Percentiles rank a stretch among this genome's conserved stretches.
Evolutionary conservation across 2,329 filamentous ascomycete genomes (phyloP).

Genomic region (Beauveria caledonica): DNA sequence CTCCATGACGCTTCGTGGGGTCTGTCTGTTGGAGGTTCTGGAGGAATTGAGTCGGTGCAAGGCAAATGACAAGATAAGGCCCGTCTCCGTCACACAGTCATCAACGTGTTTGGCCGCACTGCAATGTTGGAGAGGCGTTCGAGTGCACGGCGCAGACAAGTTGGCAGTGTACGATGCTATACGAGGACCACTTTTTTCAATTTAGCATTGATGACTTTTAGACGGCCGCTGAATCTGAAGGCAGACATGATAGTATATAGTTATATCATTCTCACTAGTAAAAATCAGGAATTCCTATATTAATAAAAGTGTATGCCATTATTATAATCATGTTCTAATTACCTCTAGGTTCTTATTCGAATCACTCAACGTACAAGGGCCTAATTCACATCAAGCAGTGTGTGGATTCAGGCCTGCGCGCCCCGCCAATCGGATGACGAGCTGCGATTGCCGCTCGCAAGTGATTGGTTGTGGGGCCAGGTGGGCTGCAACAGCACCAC

Average conservation of each 20-base stretch:
- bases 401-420: background rate
- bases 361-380: no score
- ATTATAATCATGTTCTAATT: no score
- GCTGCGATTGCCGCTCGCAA: background rate
- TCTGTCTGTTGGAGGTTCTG: background rate
- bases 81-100: slow-evolving; percentile 7
- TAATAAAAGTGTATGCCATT: no score
- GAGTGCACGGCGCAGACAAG: background rate
- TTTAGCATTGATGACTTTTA: no score
- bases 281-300: no score
- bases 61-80: background rate
- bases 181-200: no score
- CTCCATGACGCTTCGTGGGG: background rate
- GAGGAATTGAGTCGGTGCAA: background rate
- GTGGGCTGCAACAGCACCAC: background rate
- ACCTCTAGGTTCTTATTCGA: no score
- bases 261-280: no score
- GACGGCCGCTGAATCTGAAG: no score
- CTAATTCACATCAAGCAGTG: no score
- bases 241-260: no score
- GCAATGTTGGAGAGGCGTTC: background rate
- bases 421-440: slow-evolving; percentile 4
- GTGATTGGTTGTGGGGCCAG: background rate
- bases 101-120: background rate
- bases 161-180: background rate